Evolutionary conservation across 75 land plant species (phyloP).

Genomic region (Cunninghamia lanceolata): DNA sequence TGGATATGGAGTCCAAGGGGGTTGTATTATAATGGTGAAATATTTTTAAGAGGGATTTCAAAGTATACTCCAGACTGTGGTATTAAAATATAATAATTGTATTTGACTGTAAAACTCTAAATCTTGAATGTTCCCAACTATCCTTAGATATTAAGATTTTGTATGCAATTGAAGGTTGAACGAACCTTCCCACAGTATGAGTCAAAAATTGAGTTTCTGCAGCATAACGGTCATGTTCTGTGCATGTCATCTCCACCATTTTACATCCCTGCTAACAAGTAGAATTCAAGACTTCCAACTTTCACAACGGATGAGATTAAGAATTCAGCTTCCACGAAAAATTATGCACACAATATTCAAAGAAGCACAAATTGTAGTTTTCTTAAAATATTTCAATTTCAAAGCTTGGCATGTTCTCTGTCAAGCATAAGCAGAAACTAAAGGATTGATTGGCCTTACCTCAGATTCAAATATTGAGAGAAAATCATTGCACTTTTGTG

Average conservation of each 20-base stretch:
- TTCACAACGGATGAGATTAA: not conserved
- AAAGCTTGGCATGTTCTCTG: not conserved
- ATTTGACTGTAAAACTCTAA: no score
- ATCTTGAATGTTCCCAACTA: no score
- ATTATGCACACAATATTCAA: not conserved
- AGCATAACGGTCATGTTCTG: constrained; percentile 68
- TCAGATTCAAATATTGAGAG: constrained; percentile 57
- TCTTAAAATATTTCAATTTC: constrained; percentile 4
- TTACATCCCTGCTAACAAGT: constrained; percentile 53
- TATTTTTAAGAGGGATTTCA: no score
- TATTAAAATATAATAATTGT: not conserved
- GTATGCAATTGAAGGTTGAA: not conserved
- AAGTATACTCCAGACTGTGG: no score
- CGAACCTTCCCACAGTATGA: constrained; percentile 64
- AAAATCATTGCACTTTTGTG: constrained; percentile 35
- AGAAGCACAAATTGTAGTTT: not conserved
- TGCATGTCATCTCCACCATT: constrained; percentile 77
- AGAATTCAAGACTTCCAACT: not conserved
- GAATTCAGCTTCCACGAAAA: not conserved
- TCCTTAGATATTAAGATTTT: not conserved
- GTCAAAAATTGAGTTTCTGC: constrained; percentile 68
- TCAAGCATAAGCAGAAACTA: not conserved
- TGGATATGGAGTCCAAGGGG: not conserved
- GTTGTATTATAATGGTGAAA: not conserved
- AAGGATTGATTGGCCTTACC: constrained; percentile 19